Evolutionary conservation across 2,329 filamentous ascomycete species (phyloP).

Genomic region (Gliomastix tumulicola): DNA sequence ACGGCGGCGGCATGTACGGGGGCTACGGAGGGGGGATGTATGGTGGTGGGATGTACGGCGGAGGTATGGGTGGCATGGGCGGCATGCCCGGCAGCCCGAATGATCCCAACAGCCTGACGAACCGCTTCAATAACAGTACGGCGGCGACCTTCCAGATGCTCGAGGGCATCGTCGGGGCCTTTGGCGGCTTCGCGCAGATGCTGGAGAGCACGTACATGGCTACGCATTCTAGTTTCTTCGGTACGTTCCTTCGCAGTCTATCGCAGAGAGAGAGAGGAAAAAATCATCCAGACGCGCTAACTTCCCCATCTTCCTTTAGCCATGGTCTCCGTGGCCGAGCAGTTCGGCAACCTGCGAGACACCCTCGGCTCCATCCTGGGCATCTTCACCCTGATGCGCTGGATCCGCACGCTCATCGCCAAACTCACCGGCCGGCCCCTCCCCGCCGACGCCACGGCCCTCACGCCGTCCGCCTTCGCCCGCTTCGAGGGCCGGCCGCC

Average conservation of each 20-base stretch:
- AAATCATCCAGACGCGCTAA: too few relatives aligned
- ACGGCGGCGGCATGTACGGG: slow-evolving; percentile 33
- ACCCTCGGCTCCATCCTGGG: slow-evolving; percentile 90
- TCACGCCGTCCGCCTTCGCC: slow-evolving; percentile 89
- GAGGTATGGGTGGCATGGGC: slow-evolving; percentile 35
- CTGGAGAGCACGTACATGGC: slow-evolving; percentile 99
- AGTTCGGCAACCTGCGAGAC: slow-evolving; percentile 88
- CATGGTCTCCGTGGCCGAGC: slow-evolving; percentile 97
- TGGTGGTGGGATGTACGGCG: slow-evolving; percentile 34
- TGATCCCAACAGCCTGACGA: slow-evolving; percentile 90
- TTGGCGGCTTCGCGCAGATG: slow-evolving; percentile 98
- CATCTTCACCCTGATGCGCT: slow-evolving; percentile 92
- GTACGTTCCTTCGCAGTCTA: slow-evolving; percentile 41
- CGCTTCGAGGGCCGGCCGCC: slow-evolving; percentile 68
- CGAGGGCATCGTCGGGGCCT: slow-evolving; percentile 91
- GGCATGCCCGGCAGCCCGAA: slow-evolving; percentile 53
- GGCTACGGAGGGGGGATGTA: slow-evolving; percentile 28
- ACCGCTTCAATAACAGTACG: slow-evolving; percentile 90
- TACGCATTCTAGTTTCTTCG: slow-evolving; percentile 96
- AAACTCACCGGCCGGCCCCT: slow-evolving; percentile 88
- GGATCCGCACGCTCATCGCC: slow-evolving; percentile 85
- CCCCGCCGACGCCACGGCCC: slow-evolving; percentile 76
- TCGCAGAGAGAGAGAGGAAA: too few relatives aligned
- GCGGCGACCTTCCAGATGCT: slow-evolving; percentile 98
- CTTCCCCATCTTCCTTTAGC: too few relatives aligned